Percentiles rank a stretch among this genome's conserved stretches.
Evolutionary conservation across 352 stramenopile species (phyloP).

Genomic region (Globisporangium spinosum): DNA sequence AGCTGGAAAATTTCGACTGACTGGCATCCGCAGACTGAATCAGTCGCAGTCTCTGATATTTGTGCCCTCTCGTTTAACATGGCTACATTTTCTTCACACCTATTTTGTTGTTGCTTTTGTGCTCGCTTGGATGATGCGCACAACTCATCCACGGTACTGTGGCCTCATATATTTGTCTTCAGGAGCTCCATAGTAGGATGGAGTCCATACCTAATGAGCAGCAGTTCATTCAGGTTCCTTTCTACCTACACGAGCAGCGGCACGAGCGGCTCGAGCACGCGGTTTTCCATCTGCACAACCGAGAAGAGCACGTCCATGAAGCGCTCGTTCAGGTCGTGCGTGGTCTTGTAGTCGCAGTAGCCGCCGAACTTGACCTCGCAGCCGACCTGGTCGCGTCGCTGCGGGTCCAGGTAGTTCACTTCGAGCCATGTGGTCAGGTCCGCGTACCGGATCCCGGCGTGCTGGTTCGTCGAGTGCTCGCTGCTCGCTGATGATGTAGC

Average conservation of each 20-base stretch:
- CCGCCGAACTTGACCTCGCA: slow-evolving; percentile 35
- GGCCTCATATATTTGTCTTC: background rate
- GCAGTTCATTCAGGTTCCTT: too few species aligned
- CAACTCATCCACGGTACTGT: background rate
- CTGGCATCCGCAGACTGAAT: too few species aligned
- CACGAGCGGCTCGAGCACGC: slow-evolving; percentile 28
- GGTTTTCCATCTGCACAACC: slow-evolving; percentile 31
- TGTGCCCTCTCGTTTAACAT: too few species aligned
- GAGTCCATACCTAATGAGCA: too few species aligned
- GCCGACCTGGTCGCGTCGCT: slow-evolving; percentile 19
- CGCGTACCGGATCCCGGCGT: slow-evolving; percentile 20
- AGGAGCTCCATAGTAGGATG: background rate
- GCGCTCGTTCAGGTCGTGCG: slow-evolving; percentile 32
- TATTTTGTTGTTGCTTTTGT: too few species aligned
- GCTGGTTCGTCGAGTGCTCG: background rate
- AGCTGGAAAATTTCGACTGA: too few species aligned
- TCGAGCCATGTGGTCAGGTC: slow-evolving; percentile 39
- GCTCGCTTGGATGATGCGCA: too few species aligned
- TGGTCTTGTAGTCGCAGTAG: slow-evolving; percentile 36
- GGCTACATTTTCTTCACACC: too few species aligned
- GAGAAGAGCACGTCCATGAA: slow-evolving; percentile 38
- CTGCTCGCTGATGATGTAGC: background rate
- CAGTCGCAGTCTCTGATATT: too few species aligned
- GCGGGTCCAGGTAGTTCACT: slow-evolving; percentile 31
- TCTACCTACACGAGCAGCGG: slow-evolving; percentile 16